Conservation (phyloP, 2,329 filamentous ascomycete genomes). For the Talaromyces sp. region DNA sequence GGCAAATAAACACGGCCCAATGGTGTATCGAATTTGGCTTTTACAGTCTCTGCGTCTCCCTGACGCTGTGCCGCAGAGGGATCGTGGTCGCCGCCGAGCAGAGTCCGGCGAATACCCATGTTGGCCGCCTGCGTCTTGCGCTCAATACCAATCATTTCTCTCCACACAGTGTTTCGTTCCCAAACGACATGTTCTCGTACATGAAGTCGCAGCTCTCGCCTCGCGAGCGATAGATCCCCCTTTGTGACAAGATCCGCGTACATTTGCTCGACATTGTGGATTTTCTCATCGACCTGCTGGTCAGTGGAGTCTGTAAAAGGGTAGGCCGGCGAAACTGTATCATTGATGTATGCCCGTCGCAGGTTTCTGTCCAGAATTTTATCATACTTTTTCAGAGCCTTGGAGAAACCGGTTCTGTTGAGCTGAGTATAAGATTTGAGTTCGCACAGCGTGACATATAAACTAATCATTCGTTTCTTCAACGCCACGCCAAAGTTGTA, state of each 20-base stretch:
- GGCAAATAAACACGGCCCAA: constrained; percentile 72
- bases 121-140: constrained; percentile 90
- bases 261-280: constrained; percentile 66
- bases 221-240: constrained; percentile 70
- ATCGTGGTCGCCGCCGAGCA: constrained; percentile 70
- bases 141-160: constrained; percentile 98
- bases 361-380: constrained; percentile 84
- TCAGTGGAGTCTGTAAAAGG: constrained; percentile 73
- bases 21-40: constrained; percentile 70
- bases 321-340: constrained; percentile 69
- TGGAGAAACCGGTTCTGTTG: constrained; percentile 93
- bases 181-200: constrained; percentile 95
- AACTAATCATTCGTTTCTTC: constrained; percentile 81
- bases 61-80: constrained; percentile 66
- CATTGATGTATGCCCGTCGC: constrained; percentile 68
- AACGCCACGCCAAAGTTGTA: constrained; percentile 73
- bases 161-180: constrained; percentile 98
- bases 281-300: constrained; percentile 62
- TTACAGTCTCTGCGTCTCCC: constrained; percentile 68
- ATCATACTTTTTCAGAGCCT: constrained; percentile 97
- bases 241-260: constrained; percentile 79
- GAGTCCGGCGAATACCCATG: constrained; percentile 68
- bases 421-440: constrained; percentile 93
- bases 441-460: constrained; percentile 90
- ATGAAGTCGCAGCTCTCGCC: constrained; percentile 80